phyloP scores from a whole-genome alignment of 352 stramenopile species.

The Phytophthora aleatoria region DNA sequence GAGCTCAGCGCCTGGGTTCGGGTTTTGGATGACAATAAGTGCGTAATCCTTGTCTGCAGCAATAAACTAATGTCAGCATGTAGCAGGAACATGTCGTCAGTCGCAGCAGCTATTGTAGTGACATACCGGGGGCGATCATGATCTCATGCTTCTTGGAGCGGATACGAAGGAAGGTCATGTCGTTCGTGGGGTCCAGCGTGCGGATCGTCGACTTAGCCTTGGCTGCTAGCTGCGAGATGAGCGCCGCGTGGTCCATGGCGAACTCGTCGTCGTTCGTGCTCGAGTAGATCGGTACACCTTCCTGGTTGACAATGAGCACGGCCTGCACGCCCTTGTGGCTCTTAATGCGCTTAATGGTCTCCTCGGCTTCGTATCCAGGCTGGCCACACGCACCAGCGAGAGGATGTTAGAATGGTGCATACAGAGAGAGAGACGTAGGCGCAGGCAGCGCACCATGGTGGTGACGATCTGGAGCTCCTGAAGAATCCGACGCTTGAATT shows the following conservation, averaged over 20 bases:
- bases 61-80: constrained; percentile 3
- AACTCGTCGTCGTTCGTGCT: constrained; percentile 92
- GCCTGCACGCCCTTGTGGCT: constrained; percentile 94
- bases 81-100: not conserved
- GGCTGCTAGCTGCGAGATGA: constrained; percentile 89
- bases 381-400: constrained; percentile 13
- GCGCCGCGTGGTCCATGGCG: constrained; percentile 82
- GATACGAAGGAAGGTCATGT: constrained; percentile 94
- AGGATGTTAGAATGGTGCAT: not conserved
- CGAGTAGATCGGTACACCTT: constrained; percentile 92
- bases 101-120: constrained; percentile 7
- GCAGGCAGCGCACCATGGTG: constrained; percentile 3
- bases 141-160: constrained; percentile 95
- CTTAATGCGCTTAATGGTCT: constrained; percentile 94
- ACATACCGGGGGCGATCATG: constrained; percentile 85
- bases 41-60: constrained; percentile 91
- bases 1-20: constrained; percentile 60
- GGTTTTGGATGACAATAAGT: constrained; percentile 94
- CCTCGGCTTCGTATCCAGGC: constrained; percentile 92
- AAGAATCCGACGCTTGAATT: not conserved
- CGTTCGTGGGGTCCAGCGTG: constrained; percentile 91
- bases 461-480: not conserved
- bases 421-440: not conserved
- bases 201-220: constrained; percentile 92
- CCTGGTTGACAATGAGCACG: constrained; percentile 94